Evolutionary conservation across 805 yeast species (phyloP), one percentile per base, ranked within the genome.

Genomic region (Candida jianshihensis): DNA sequence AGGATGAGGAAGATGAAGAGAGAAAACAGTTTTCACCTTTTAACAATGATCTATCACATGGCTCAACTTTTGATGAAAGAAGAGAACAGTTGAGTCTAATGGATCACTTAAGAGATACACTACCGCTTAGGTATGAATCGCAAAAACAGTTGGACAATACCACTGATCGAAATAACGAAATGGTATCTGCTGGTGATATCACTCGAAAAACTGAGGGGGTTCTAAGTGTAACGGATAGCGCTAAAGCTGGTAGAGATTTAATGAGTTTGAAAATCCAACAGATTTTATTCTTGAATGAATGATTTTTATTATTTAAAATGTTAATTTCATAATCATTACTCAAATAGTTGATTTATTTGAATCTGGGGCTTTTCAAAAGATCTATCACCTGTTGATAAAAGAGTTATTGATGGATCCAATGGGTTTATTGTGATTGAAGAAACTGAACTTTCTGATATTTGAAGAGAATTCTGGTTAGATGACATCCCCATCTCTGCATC

Each of bases 191-290:
- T 11, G 11, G 24, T 21, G 13, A 24, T 6, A 9, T 26, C 11
- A 14, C 16, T 14, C 9, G 15, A 6, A 26, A 26, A 14, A 17
- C 17, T n/a, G 16, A 5, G 7, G 13, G 17, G 8, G 6, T 11
- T 5, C 8, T 14, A 9, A 26, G 5, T 6, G n/a, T n/a, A n/a
- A 6, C 29, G 6, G 29, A 26, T 14, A 52, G 49, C 4, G 54
- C 54, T 4, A 47, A 45, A 21, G 51, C 53, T 4, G 44, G 46
- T n/a, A 39, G 54, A 29, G 42, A 45, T 27, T 22, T 53, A 26
- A 35, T 51, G 42, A 45, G 43, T 14, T 32, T 53, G 26, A 53
- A 52, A 34, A 19, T 53, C 18, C 58, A 53, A 33, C 51, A 53
- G 31, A 41, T 50, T 12, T 25, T 53, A 10, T 53, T 53, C 32